phyloP scores from a whole-genome alignment of 2,329 filamentous ascomycete genomes.

The Aspergillus sp. region DNA sequence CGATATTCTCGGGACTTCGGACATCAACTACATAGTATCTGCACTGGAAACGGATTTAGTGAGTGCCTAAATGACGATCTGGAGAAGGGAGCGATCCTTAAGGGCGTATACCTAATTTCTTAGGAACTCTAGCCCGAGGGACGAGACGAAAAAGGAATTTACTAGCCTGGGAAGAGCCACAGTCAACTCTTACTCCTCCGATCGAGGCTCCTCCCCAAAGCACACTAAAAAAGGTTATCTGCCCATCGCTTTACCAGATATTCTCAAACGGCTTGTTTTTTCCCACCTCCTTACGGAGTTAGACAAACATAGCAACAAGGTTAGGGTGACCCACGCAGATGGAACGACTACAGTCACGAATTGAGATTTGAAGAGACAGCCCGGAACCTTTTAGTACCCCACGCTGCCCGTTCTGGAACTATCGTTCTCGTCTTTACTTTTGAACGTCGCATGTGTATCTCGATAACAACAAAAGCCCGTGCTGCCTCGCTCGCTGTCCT shows the following conservation, averaged over 20 bases:
- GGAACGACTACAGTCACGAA: constrained; percentile 15
- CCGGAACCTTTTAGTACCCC: constrained; percentile 6
- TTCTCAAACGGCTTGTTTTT: constrained; percentile 1
- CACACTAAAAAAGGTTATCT: constrained; percentile 1
- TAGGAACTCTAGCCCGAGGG: neutral
- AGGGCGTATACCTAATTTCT: constrained; percentile 7
- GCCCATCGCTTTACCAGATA: neutral
- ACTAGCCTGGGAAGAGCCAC: neutral
- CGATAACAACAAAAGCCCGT: neutral
- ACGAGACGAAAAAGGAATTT: neutral
- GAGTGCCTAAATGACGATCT: constrained; percentile 2
- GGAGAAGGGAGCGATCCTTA: constrained; percentile 5
- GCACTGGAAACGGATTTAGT: constrained; percentile 3
- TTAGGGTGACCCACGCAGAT: constrained; percentile 17
- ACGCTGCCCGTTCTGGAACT: constrained; percentile 4
- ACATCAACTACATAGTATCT: neutral
- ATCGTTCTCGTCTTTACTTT: neutral
- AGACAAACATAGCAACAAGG: constrained; percentile 8
- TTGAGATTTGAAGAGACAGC: constrained; percentile 4
- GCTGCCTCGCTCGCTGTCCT: neutral
- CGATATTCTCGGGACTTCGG: constrained; percentile 4
- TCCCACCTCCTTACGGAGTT: constrained; percentile 1
- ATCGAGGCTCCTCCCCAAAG: neutral
- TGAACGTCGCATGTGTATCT: neutral
- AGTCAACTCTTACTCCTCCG: neutral